phyloP scores from a whole-genome alignment of 306 rosid species.

The Prunus dulcis region DNA sequence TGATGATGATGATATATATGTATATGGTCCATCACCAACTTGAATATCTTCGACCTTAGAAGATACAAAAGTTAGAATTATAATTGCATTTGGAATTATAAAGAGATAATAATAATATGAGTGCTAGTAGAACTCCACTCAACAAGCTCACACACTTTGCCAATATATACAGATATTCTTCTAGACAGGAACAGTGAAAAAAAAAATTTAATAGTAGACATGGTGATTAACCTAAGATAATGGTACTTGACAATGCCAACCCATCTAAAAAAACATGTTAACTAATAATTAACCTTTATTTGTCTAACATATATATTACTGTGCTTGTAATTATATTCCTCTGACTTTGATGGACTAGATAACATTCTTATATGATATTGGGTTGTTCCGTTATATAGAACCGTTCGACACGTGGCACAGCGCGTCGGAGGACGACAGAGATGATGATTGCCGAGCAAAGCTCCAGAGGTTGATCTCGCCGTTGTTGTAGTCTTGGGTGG shows the following conservation, averaged over 20 bases:
- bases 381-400: slow-evolving; percentile 30
- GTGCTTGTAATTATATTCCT: slow-evolving; percentile 20
- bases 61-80: slow-evolving; percentile 28
- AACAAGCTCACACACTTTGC: neutral
- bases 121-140: slow-evolving; percentile 15
- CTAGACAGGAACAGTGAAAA: slow-evolving; percentile 17
- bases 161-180: slow-evolving; percentile 7
- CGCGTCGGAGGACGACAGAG: slow-evolving; percentile 55
- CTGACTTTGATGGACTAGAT: slow-evolving; percentile 16
- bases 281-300: slow-evolving; percentile 19
- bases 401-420: slow-evolving; percentile 57
- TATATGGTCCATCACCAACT: slow-evolving; percentile 36
- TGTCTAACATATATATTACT: slow-evolving; percentile 11
- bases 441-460: slow-evolving; percentile 49
- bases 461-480: slow-evolving; percentile 77
- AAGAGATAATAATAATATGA: slow-evolving; percentile 7
- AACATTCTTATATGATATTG: slow-evolving; percentile 9
- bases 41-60: slow-evolving; percentile 23
- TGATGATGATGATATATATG: neutral
- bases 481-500: slow-evolving; percentile 34
- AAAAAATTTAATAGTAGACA: slow-evolving; percentile 42
- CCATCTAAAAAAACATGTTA: slow-evolving; percentile 39
- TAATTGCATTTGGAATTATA: slow-evolving; percentile 29
- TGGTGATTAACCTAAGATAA: slow-evolving; percentile 55
- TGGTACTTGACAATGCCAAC: slow-evolving; percentile 50